Conservation (phyloP, 495 filamentous ascomycete genomes). For the Neurospora intermedia region DNA sequence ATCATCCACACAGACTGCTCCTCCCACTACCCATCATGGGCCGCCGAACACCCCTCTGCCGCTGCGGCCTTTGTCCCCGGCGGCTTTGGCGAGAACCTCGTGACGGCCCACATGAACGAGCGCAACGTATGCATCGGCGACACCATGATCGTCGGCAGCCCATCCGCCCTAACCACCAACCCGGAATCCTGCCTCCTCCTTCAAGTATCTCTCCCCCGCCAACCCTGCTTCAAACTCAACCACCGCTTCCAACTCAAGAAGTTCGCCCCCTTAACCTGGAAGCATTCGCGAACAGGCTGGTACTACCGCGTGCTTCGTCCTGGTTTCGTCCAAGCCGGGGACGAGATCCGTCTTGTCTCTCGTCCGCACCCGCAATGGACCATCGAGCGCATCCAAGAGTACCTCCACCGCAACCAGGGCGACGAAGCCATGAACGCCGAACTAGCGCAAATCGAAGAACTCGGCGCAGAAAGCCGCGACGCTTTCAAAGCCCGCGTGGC, state of each 20-base stretch:
- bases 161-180: too few species aligned
- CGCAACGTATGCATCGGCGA: conserved; percentile 50
- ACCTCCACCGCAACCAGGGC: conserved; percentile 36
- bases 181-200: not conserved
- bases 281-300: conserved; percentile 42
- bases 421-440: conserved; percentile 35
- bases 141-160: conserved; percentile 26
- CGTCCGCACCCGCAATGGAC: conserved; percentile 41
- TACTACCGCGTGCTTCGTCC: conserved; percentile 41
- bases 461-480: conserved; percentile 37
- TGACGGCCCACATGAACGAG: conserved; percentile 40
- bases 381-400: conserved; percentile 44
- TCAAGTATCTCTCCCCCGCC: not conserved
- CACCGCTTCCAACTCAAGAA: conserved; percentile 43
- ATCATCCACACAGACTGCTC: conserved; percentile 30
- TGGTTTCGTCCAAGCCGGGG: conserved; percentile 37
- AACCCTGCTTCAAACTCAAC: conserved; percentile 47
- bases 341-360: conserved; percentile 34
- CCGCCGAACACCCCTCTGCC: conserved; percentile 30
- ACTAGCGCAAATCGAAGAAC: conserved; percentile 34
- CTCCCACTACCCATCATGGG: conserved; percentile 41
- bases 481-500: conserved; percentile 29
- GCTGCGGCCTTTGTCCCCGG: conserved; percentile 35
- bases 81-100: conserved; percentile 50
- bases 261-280: conserved; percentile 43